Evolutionary conservation across 164 flowering plant species (phyloP), one percentile per base, ranked within the genome.

Genomic region (Dillenia turbinata): DNA sequence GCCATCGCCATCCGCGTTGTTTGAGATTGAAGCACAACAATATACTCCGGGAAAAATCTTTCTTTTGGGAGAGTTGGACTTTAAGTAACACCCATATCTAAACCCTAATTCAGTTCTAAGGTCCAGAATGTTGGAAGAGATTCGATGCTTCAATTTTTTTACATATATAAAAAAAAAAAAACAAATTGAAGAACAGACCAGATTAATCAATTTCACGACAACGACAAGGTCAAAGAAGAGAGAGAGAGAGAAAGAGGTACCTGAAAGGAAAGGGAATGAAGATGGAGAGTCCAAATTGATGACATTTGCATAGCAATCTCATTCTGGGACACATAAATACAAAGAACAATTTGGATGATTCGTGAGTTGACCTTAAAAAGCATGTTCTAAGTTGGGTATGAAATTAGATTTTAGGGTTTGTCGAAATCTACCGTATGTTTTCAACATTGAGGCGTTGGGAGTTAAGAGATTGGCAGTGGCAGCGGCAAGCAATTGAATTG

Each of bases 281-380:
- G 64, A 17, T 75, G 79, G 1, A 80, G 74, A 44, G 73, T 70
- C 65, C 76, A 70, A 50, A 73, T 52, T 11, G 78, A 73, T 19
- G 86, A 77, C 86, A 82, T 81, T 57, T 33, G 40, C 40, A 33
- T 33, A 6, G 4, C 40, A 33, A 33, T 33, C 40, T 33, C 40
- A 33, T 33, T 33, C 40, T 33, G 40, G 7, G 40, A 33, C 40
- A 33, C 40, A 33, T 33, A 5, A 33, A 33, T 33, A 33, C 7
- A 33, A 19, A 5, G 40, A 33, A 33, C 40, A 33, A 33, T 33
- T 33, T 33, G 40, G 40, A 33, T 33, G 40, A 33, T 33, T 33
- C 5, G 5, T 33, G 7, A 33, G 40, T 33, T 33, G 40, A 33
- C 40, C 40, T 33, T 33, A 33, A 33, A 33, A 33, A 5, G 40